phyloP scores from a whole-genome alignment of 352 stramenopile species.

The Phytophthora ohioensis region DNA sequence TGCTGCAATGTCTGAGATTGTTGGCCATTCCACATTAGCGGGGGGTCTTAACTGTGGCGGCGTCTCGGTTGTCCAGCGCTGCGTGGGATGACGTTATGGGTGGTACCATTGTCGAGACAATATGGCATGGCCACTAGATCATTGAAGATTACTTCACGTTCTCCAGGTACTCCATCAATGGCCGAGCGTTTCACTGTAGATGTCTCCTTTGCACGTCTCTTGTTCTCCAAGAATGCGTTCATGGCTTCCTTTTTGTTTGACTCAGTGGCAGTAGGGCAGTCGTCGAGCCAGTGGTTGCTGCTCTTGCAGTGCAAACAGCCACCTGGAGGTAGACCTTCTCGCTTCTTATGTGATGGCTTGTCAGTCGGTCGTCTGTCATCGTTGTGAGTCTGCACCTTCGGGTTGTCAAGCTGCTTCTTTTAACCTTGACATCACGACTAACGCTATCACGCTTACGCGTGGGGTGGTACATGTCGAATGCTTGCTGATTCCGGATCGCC shows the following conservation, averaged over 20 bases:
- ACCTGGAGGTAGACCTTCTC: not conserved
- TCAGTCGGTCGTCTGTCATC: not conserved
- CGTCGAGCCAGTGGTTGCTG: not conserved
- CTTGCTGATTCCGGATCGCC: not conserved
- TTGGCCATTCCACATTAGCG: not conserved
- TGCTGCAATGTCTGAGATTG: not conserved
- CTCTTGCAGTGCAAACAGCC: conserved; percentile 5
- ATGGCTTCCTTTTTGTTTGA: not conserved
- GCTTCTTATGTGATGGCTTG: not conserved
- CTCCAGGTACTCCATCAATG: not conserved
- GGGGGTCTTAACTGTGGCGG: not conserved
- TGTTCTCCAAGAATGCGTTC: not conserved
- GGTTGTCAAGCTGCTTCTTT: not conserved
- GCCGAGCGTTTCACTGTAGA: not conserved
- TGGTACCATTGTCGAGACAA: conserved; percentile 3
- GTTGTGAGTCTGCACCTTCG: not conserved
- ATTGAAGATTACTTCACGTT: conserved; percentile 5
- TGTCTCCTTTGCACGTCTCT: not conserved
- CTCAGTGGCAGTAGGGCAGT: conserved; percentile 2
- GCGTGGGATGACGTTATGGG: conserved; percentile 10
- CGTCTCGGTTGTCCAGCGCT: not conserved
- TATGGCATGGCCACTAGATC: not conserved
- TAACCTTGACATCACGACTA: not conserved
- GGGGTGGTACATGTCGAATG: conserved; percentile 8
- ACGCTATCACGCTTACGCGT: not conserved